A percentile compares a stretch with the other conserved stretches of the same genome.
phyloP scores from a whole-genome alignment of 2,329 filamentous ascomycete species.

The Aspergillus sp. region DNA sequence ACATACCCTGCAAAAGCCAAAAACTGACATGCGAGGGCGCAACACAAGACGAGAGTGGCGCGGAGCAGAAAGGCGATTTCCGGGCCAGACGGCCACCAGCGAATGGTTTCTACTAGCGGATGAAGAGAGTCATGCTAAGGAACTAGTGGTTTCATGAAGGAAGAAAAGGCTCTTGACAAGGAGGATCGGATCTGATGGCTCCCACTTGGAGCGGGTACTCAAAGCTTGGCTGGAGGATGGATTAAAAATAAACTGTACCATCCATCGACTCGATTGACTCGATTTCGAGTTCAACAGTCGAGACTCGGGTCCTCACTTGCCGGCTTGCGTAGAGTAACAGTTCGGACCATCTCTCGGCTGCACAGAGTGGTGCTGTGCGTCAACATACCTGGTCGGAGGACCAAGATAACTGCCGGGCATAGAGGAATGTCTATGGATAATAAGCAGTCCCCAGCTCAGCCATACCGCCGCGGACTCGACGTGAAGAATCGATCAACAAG shows the following conservation, averaged over 20 bases:
- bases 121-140: not conserved
- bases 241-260: not conserved
- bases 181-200: not conserved
- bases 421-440: not conserved
- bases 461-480: not conserved
- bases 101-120: not conserved
- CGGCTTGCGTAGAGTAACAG: not conserved
- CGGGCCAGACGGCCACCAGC: not conserved
- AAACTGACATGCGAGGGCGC: too few relatives aligned
- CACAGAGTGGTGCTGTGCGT: too few relatives aligned
- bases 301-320: not conserved
- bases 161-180: not conserved
- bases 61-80: too few relatives aligned
- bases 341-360: not conserved
- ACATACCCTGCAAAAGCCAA: not conserved
- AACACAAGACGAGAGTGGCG: too few relatives aligned
- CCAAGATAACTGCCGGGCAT: constrained; percentile 6
- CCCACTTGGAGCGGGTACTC: not conserved
- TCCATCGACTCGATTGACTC: not conserved
- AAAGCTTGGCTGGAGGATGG: constrained; percentile 2
- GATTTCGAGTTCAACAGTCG: not conserved
- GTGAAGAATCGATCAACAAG: not conserved
- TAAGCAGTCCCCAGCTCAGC: not conserved
- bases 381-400: not conserved
- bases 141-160: constrained; percentile 2